Evolutionary conservation across 441 rosid genomes (phyloP), one percentile per base, ranked within the genome.

Genomic region (Arabidopsis lyrata): DNA sequence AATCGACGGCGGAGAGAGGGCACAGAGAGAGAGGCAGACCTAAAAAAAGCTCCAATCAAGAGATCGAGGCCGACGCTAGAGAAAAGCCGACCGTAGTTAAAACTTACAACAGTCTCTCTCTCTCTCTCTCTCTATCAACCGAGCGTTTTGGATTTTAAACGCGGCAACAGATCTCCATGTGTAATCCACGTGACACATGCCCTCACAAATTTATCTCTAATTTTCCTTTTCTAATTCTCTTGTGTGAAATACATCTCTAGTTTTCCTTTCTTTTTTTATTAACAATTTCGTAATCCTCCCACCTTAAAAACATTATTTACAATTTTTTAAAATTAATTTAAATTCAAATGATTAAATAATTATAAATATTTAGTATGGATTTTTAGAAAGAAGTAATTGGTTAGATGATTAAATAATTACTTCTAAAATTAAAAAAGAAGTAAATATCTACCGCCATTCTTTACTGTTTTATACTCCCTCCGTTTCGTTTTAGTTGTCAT

Each of bases 151-250:
- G 80, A 71, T 66, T 71, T 50, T 16, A 66, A 59, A 71, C 80
- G 80, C 77, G 77, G 80, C 80, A 77, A 77, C 14, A 50, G 72
- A 71, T 65, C 49, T 10, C 20, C 80, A 69, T 70, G 80, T 76
- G 80, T 72, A 5, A 12, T 57, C 66, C 76, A 77, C 76, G 80
- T 77, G 80, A 70, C 49, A 22, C 49, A 34, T 68, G 18, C 47
- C 34, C 75, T 18, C 15, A 56, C 41, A 31, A n/a, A 18, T 22
- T 56, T 32, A 44, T 20, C 57, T 24, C 74, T 36, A 6, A 11
- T 31, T 29, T 45, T 58, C 27, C 27, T 31, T 31, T 31, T 31
- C 5, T 31, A 24, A 24, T 24, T 24, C 27, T 24, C 27, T 24
- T 24, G 27, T 24, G 27, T 24, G 27, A 24, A 24, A 24, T 24